Evolutionary conservation across 2,329 filamentous ascomycete genomes (phyloP).

Genomic region (Trichoderma citrinoviride): DNA sequence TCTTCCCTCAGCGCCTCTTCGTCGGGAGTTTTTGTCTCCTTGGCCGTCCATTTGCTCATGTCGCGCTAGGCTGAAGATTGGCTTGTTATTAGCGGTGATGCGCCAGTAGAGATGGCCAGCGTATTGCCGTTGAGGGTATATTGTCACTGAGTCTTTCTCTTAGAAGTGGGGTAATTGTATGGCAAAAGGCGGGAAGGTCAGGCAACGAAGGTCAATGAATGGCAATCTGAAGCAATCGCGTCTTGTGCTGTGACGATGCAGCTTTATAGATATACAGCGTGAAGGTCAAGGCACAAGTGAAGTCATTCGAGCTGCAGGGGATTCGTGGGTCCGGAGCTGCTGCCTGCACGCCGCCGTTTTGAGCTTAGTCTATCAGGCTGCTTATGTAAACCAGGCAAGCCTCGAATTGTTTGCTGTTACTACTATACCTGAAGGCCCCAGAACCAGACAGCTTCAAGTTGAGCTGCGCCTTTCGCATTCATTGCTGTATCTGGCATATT

Average conservation of each 20-base stretch:
- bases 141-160: background rate
- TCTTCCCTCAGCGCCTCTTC: slow-evolving; percentile 50
- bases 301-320: background rate
- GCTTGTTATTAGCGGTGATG: background rate
- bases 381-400: background rate
- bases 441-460: background rate
- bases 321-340: background rate
- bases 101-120: too few species aligned
- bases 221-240: background rate
- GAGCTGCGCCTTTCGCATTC: background rate
- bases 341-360: slow-evolving; percentile 8
- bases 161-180: background rate
- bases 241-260: background rate
- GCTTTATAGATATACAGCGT: background rate
- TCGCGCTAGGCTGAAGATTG: background rate
- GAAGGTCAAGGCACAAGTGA: background rate
- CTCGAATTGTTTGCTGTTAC: background rate
- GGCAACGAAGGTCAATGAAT: background rate
- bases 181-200: background rate
- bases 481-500: background rate
- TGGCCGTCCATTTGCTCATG: slow-evolving; percentile 20
- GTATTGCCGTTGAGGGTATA: background rate
- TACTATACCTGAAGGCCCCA: background rate
- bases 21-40: slow-evolving; percentile 30
- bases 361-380: background rate